Evolutionary conservation across 176 grass and related monocot species (phyloP).

Genomic region (Triticum monococcum): DNA sequence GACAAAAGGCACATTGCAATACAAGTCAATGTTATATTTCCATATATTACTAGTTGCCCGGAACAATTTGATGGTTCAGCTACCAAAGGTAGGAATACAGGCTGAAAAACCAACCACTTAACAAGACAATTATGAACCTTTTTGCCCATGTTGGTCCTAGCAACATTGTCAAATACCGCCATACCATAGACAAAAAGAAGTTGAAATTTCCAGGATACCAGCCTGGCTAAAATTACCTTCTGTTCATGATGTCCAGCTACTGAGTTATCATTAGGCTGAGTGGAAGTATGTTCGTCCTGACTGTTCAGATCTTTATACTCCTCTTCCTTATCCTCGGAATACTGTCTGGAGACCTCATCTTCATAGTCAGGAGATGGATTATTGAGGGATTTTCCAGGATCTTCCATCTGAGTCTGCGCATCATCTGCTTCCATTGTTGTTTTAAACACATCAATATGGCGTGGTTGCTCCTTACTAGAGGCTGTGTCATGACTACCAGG

Average conservation of each 20-base stretch:
- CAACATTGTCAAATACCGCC: neutral
- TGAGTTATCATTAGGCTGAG: constrained; percentile 40
- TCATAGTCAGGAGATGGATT: constrained; percentile 31
- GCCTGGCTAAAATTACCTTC: constrained; percentile 34
- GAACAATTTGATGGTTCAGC: neutral
- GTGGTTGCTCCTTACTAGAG: constrained; percentile 55
- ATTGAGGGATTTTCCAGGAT: constrained; percentile 31
- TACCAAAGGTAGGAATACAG: constrained; percentile 4
- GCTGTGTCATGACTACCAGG: constrained; percentile 56
- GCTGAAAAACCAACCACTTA: constrained; percentile 9
- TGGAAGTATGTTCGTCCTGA: constrained; percentile 33
- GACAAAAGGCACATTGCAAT: constrained; percentile 35
- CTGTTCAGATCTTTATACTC: constrained; percentile 48
- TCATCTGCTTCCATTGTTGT: constrained; percentile 31
- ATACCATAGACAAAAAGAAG: constrained; percentile 24
- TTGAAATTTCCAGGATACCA: neutral
- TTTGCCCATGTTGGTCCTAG: constrained; percentile 14
- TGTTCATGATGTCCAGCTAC: constrained; percentile 24
- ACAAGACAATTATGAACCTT: neutral
- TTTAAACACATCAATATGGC: constrained; percentile 39
- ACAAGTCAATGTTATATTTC: constrained; percentile 12
- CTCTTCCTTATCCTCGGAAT: constrained; percentile 39
- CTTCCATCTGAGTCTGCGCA: constrained; percentile 34
- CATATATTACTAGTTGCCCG: neutral
- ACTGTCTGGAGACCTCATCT: constrained; percentile 45